Conservation (phyloP, 176 grass and related monocot genomes). For the Phragmites australis region DNA sequence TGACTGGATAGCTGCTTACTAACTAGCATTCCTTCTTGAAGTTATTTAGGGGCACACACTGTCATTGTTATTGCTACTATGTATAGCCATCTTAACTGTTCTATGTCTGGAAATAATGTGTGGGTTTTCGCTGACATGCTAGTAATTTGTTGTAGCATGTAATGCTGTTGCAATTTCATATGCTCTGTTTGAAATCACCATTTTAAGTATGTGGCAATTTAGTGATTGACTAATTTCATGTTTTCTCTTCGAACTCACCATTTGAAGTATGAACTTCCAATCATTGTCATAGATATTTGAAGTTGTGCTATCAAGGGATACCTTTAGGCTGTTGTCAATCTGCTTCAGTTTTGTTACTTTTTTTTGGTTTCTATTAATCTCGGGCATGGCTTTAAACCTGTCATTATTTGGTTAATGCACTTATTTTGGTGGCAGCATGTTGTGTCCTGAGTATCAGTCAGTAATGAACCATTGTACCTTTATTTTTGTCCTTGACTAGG, state of each 20-base stretch:
- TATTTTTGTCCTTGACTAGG: slow-evolving; percentile 49
- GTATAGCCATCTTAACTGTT: neutral
- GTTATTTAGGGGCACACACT: neutral
- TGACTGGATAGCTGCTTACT: neutral
- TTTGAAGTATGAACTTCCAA: slow-evolving; percentile 13
- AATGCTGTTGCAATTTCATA: neutral
- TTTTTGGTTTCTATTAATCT: slow-evolving; percentile 23
- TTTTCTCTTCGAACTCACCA: neutral
- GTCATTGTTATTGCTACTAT: neutral
- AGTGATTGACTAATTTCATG: neutral
- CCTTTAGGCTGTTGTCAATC: neutral
- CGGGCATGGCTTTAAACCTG: neutral
- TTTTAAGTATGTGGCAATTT: slow-evolving; percentile 5
- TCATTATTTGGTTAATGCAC: neutral
- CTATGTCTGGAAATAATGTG: neutral
- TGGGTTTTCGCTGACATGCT: neutral
- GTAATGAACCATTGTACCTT: slow-evolving; percentile 5
- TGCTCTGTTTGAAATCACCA: neutral
- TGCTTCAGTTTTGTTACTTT: neutral
- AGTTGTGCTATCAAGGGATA: slow-evolving; percentile 12
- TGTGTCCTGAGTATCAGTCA: neutral
- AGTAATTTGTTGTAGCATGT: neutral
- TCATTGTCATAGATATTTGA: neutral
- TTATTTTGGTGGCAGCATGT: neutral
- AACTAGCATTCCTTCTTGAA: neutral